phyloP scores from a whole-genome alignment of 106 monocot genomes.

The Iris macrosiphon region DNA sequence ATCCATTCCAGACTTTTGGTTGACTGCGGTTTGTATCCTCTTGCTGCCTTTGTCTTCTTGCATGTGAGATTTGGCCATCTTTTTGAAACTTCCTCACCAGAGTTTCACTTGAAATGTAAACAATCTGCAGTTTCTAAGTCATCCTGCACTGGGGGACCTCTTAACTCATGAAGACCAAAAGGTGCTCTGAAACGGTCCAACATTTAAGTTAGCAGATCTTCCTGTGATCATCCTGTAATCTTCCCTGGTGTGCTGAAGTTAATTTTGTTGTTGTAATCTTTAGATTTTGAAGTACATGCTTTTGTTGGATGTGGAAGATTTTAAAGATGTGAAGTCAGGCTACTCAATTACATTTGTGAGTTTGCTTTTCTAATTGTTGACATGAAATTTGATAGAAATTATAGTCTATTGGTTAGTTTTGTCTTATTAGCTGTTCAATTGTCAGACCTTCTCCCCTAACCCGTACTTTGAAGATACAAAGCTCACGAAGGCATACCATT shows the following conservation, averaged over 20 bases:
- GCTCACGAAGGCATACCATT: slow-evolving; percentile 49
- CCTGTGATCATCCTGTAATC: not conserved
- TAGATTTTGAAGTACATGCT: slow-evolving; percentile 79
- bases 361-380: not conserved
- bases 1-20: slow-evolving; percentile 85
- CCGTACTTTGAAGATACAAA: slow-evolving; percentile 71
- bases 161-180: slow-evolving; percentile 77
- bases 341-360: slow-evolving; percentile 83
- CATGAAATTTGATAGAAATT: not conserved
- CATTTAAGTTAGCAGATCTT: not conserved
- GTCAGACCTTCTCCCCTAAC: slow-evolving; percentile 62
- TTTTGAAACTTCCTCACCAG: not conserved
- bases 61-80: not conserved
- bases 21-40: slow-evolving; percentile 59
- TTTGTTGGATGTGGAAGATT: slow-evolving; percentile 69
- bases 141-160: slow-evolving; percentile 70
- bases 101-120: not conserved
- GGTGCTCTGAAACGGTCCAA: slow-evolving; percentile 26
- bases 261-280: not conserved
- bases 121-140: slow-evolving; percentile 70
- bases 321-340: slow-evolving; percentile 68
- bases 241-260: not conserved
- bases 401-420: not conserved
- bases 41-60: not conserved
- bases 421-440: not conserved